Evolutionary conservation across 495 filamentous ascomycete species (phyloP).

Genomic region (Aspergillus ellipticus): DNA sequence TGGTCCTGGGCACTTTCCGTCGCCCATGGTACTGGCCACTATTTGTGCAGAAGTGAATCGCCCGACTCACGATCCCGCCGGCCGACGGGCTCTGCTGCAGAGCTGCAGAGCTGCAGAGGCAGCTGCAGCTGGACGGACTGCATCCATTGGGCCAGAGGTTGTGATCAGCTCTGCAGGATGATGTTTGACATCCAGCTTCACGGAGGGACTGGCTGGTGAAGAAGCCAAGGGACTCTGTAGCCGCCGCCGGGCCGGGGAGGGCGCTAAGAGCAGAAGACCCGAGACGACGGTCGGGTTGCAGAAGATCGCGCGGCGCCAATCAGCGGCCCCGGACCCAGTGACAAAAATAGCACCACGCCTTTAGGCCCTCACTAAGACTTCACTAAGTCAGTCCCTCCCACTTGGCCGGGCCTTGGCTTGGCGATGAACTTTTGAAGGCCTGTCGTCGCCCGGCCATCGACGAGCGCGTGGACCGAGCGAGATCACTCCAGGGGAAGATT

Average conservation of each 20-base stretch:
- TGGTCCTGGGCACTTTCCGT: not conserved
- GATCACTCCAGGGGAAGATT: no score
- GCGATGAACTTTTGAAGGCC: no score
- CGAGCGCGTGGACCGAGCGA: no score
- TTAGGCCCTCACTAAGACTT: not conserved
- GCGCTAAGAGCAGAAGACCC: not conserved
- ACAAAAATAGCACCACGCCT: slow-evolving; percentile 7
- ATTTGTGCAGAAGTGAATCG: not conserved
- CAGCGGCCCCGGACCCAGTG: not conserved
- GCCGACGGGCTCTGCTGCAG: not conserved
- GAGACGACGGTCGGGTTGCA: not conserved
- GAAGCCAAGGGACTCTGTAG: slow-evolving; percentile 16
- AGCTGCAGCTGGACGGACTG: not conserved
- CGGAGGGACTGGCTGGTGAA: slow-evolving; percentile 11
- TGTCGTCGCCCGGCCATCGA: no score
- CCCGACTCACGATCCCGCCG: not conserved
- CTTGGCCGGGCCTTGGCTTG: no score
- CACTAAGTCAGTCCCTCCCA: no score
- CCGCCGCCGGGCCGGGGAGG: slow-evolving; percentile 23
- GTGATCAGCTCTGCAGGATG: slow-evolving; percentile 11
- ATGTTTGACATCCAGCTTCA: slow-evolving; percentile 5
- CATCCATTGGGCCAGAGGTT: slow-evolving; percentile 4
- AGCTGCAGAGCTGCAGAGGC: not conserved
- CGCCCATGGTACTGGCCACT: not conserved
- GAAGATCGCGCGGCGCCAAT: slow-evolving; percentile 9